Base-by-base conservation (phyloP, 1,284 basidiomycete genomes). In the Austropuccinia psidii region DNA sequence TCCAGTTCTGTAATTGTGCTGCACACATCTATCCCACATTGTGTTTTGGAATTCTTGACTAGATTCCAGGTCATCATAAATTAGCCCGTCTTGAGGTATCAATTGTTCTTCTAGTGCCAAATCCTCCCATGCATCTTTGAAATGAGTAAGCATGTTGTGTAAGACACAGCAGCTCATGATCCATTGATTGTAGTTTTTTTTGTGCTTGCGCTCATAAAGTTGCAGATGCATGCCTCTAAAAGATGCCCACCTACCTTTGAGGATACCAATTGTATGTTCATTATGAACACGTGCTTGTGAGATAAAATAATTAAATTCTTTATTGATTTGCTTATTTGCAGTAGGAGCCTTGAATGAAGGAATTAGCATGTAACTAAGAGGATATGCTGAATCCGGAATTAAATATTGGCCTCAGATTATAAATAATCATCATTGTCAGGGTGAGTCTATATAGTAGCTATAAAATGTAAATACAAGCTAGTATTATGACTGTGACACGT, bases 351-450 rank as follows among this genome's bases (percentile, higher is more conserved):
- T 68, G 37, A 37, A 68, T 19, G 52, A 50, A 13, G 65, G 65
- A 6, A 68, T 55, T 1, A 39, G 31, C 6, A 21, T 55, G 33
- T 52, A 29, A 15, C 49, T n/a, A 27, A 55, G 29, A 2, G 13
- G 29, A 33, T 68, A 68, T 9, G 65, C 65, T 19, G 52, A 57
- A 37, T 57, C 65, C 4, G 65, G 35, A 11, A 68, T 19, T 6
- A 68, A 17, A 33, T 68, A 68, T n/a, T 68, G 35, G 4, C 65
- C 65, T 66, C n/a, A 29, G 49, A 31, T 45, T 19, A n/a, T n/a
- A n/a, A n/a, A n/a, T n/a, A n/a, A n/a, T n/a, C n/a, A n/a, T n/a
- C n/a, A n/a, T n/a, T n/a, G n/a, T n/a, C n/a, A n/a, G n/a, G n/a
- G n/a, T n/a, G n/a, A n/a, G n/a, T n/a, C n/a, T n/a, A n/a, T n/a